Evolutionary conservation across 148 eudicot species (phyloP), one percentile per base, ranked within the genome.

Genomic region (Simmondsia chinensis): DNA sequence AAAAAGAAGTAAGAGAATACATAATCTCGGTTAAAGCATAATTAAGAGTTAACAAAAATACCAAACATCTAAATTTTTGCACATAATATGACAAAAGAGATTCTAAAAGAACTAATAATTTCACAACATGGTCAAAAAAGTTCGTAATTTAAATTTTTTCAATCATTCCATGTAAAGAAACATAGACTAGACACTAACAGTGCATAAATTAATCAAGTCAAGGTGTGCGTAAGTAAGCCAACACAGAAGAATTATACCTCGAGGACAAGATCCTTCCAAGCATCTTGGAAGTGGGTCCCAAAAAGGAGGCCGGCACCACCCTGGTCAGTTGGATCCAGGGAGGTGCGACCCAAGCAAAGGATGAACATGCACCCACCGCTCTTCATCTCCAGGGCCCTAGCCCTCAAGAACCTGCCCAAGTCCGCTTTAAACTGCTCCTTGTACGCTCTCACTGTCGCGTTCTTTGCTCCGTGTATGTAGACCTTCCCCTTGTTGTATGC

Each of bases 211-310:
- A 8, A 40, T 23, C 11, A 2, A 38, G 49, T 38, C 47, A 23
- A 10, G 29, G 15, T 20, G 45, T 65, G 54, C 44, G 3, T 15
- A 21, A 2, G 0, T 38, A 13, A 4, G 16, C 7, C 4, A 2
- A 12, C 0, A 15, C 22, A 12, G 15, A 54, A 42, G 8, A 26
- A 37, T 9, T 35, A 9, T 77, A 88, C 97, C 97, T 89, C 80
- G 33, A 56, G 82, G 62, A 89, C 93, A 55, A 89, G 94, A 58
- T 89, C 97, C 59, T 89, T 57, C 97, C 97, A 89, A 4, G 97
- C 94, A 72, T 89, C 97, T 59, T 89, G 95, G 72, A 84, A 84
- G 76, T 89, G 91, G 36, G 97, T 84, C 30, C 94, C 97, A 42
- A 89, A 89, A 45, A 89, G 80, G 14, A 89, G 72, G 5, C 95